Base-by-base conservation (phyloP, 2,329 filamentous ascomycete species). In the Mycosphaerelloides madeirae region DNA sequence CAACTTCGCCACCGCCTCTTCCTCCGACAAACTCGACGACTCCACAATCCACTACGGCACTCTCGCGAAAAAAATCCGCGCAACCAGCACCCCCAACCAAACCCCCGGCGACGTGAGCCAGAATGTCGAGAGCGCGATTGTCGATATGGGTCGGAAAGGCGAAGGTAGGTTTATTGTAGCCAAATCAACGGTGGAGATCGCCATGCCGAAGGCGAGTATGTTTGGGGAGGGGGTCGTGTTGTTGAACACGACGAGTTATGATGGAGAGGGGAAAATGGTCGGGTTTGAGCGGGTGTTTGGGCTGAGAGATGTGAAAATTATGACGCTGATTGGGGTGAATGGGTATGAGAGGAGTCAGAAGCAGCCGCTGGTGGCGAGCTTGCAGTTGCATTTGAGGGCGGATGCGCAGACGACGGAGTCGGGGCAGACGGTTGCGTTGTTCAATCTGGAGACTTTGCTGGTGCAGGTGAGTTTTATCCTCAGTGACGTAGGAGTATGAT, bases 21-120 rank as follows among this genome's bases (percentile, higher is more conserved):
- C 71, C 1, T 64, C 65, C 3, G 85, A 90, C 66, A 68, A 68
- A 7, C 75, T 90, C 28, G 76, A 79, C 35, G 65, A 66, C n/a
- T 84, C 84, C 60, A 89, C 85, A 2, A 79, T 88, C 18, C 83
- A 90, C 67, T 90, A 90, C 58, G 85, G 85, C 2, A 73, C 70
- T 8, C 71, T 89, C 12, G 82, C 80, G 68, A 87, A 88, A 66
- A 71, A 73, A 0, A 71, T 89, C 12, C 54, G 62, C 12, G 41
- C 44, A 7, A 40, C 38, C 1, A 53, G 46, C 19, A 4, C 16
- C 11, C 38, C 34, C 6, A 46, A 31, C 6, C 46, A 53, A 15
- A 45, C 41, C 1, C 60, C 60, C 1, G 48, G 46, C 25, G 55
- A 56, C 2, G 42, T 68, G 1, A 54, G 55, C 13, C 16, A 13